Base-by-base conservation (phyloP, 2,329 filamentous ascomycete genomes). In the Metarhizium brunneum region DNA sequence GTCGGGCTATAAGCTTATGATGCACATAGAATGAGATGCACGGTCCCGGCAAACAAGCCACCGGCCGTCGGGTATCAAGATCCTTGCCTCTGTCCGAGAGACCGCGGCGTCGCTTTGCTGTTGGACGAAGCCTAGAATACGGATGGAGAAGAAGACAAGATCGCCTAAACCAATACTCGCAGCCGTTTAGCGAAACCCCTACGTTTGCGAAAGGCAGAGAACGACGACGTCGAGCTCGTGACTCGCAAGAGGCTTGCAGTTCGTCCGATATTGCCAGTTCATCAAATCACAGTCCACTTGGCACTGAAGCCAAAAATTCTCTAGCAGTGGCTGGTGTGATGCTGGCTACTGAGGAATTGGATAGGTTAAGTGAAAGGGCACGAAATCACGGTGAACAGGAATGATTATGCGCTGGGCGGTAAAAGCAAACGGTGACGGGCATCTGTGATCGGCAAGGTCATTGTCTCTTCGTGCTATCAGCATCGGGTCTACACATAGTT, bases 291-390 rank as follows among this genome's bases (percentile, higher is more conserved):
- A 63, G 61, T 55, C 61, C 62, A 32, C 54, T 43, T 18, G 59
- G 51, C 5, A 60, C 58, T 13, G 58, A 64, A 40, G 60, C 61
- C 32, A 60, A 63, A 30, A 60, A 59, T 35, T 63, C 64, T 7
- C 56, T 67, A 49, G 66, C 58, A 35, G 57, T 64, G 55, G 67
- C 65, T 6, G 64, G 64, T 20, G 56, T 67, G 48, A 56, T 63
- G 18, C 47, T 69, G 58, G 68, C 66, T 36, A 63, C 63, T 36
- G 59, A 60, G 29, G 63, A 70, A n/a, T 57, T 71, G 38, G 69
- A 71, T 38, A 63, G 66, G n/a, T 55, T 70, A 53, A 69, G 65
- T 52, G 45, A 54, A 49, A 62, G 61, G 59, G 65, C 67, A 20
- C 62, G 63, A 52, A 42, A 43, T 25, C 36, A 55, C 25, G 52